These are phyloP conservation scores for Trametes cubensis DNA, from an alignment of 768 basidiomycete genomes.

Conservation along the genomic window DNA sequence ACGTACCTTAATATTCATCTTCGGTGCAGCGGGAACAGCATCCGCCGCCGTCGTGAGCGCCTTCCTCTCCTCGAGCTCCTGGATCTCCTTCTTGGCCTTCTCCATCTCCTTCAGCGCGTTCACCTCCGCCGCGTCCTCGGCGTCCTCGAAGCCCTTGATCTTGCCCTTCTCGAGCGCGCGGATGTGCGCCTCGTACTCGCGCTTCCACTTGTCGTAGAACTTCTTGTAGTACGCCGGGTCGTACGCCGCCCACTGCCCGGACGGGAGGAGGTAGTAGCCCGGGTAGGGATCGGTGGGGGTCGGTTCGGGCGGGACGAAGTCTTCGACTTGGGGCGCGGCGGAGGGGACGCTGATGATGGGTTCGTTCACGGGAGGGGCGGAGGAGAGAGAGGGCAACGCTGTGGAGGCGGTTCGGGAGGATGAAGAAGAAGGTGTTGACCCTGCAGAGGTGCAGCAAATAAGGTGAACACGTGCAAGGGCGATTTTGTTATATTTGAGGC, in stretches of 20 bases:
- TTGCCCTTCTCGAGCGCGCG: constrained; percentile 71
- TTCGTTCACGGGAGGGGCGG: constrained; percentile 18
- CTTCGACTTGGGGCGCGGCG: constrained; percentile 69
- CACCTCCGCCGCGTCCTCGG: constrained; percentile 60
- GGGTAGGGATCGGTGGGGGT: constrained; percentile 78
- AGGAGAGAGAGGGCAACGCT: background rate
- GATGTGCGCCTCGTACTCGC: constrained; percentile 70
- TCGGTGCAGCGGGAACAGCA: constrained; percentile 60
- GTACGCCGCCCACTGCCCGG: constrained; percentile 77
- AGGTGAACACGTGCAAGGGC: too few species aligned
- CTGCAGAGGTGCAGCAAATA: constrained; percentile 2
- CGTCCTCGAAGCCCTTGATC: constrained; percentile 70
- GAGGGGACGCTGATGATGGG: constrained; percentile 32
- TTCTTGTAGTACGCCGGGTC: constrained; percentile 69
- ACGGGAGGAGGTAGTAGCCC: constrained; percentile 84
- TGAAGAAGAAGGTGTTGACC: constrained; percentile 32
- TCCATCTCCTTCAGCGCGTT: constrained; percentile 79
- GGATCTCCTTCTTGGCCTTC: constrained; percentile 69
- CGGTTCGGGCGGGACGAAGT: constrained; percentile 73
- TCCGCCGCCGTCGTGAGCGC: constrained; percentile 67
- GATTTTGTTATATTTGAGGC: constrained; percentile 15
- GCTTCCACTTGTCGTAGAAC: constrained; percentile 74
- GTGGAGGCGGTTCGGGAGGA: constrained; percentile 9
- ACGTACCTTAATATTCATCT: constrained; percentile 80
- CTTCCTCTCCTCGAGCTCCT: constrained; percentile 77